phyloP scores from a whole-genome alignment of 306 rosid genomes.

The Malus orientalis region DNA sequence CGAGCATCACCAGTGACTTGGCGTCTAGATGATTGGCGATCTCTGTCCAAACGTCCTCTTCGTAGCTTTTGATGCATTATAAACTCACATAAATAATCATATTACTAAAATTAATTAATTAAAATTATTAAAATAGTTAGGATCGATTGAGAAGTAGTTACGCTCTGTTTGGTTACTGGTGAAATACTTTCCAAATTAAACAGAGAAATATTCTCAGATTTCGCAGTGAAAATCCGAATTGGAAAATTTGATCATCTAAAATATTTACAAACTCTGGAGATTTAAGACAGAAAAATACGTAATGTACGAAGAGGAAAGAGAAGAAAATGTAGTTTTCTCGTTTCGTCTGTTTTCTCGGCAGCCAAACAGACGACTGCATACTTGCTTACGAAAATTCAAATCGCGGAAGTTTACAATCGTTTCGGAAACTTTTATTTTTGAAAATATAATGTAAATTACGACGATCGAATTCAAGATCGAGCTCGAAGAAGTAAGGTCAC shows the following conservation, averaged over 20 bases:
- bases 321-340: not conserved
- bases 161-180: not conserved
- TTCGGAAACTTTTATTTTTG: not conserved
- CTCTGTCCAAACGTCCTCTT: slow-evolving; percentile 91
- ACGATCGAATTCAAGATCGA: not conserved
- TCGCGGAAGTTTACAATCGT: not conserved
- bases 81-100: not conserved
- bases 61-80: slow-evolving; percentile 43
- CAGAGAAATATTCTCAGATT: not conserved
- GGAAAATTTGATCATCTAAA: too few relatives aligned
- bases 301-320: not conserved
- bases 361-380: not conserved
- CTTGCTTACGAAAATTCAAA: not conserved
- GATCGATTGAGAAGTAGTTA: not conserved
- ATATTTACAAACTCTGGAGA: too few relatives aligned
- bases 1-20: slow-evolving; percentile 73
- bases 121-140: not conserved
- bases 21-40: slow-evolving; percentile 76
- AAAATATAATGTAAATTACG: not conserved
- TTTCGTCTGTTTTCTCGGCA: not conserved
- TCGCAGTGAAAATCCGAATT: not conserved
- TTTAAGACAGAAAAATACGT: too few relatives aligned
- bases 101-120: not conserved
- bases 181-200: not conserved
- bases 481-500: not conserved